These are phyloP conservation scores for Penstemon eatonii DNA, from an alignment of 257 asterid genomes.

Conservation along the genomic window DNA sequence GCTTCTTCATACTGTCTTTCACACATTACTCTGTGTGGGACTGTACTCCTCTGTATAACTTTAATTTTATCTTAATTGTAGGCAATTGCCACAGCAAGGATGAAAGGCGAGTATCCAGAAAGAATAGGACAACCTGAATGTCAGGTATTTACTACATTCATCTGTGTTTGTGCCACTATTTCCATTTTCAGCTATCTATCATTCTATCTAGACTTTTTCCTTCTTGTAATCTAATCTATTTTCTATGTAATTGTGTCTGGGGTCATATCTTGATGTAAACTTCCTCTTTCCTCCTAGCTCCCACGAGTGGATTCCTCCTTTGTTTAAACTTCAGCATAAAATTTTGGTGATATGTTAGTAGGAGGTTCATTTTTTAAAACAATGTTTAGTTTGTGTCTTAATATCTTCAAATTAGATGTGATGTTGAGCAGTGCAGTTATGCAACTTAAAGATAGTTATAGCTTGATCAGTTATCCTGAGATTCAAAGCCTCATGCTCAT, in stretches of 20 bases:
- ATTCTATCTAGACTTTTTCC: not conserved
- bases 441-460: too few relatives aligned
- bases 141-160: constrained; percentile 49
- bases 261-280: not conserved
- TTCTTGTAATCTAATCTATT: not conserved
- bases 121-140: constrained; percentile 92
- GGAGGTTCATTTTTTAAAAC: not conserved
- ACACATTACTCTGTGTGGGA: not conserved
- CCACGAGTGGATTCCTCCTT: not conserved
- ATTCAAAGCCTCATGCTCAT: too few relatives aligned
- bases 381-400: not conserved
- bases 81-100: constrained; percentile 89
- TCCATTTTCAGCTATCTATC: constrained; percentile 7
- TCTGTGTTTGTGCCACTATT: constrained; percentile 19
- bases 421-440: too few relatives aligned
- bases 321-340: not conserved
- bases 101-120: constrained; percentile 95
- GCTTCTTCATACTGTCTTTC: not conserved
- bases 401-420: too few relatives aligned
- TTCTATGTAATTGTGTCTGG: constrained; percentile 1
- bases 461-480: too few relatives aligned
- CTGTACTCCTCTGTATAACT: constrained; percentile 12
- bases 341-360: not conserved
- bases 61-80: constrained; percentile 33
- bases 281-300: not conserved